Base-by-base conservation (phyloP, 768 basidiomycete species). In the Holtermanniella nyarrowii region DNA sequence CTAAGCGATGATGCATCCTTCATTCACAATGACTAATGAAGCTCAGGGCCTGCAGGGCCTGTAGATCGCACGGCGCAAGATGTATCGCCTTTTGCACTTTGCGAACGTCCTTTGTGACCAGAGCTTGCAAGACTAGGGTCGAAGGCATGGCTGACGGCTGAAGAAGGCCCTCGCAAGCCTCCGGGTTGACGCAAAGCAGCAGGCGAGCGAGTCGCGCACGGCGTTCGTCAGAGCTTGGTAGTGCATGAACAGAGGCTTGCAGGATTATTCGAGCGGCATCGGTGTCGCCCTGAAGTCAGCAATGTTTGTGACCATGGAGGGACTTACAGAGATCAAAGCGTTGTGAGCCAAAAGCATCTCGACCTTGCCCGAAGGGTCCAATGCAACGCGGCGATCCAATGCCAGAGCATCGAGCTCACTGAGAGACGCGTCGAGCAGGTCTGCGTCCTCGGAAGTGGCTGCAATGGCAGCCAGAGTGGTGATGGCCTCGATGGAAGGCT, bases 381-480 rank as follows among this genome's bases (percentile, higher is more conserved):
- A 77, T 37, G 76, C 70, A 43, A 76, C 75, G 49, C 83, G 76
- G 56, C 79, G 76, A 53, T 88, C 82, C 16, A 82, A 63, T 0
- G 88, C 79, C 21, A 89, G 74, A 0, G 79, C 74, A 18, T 83
- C 75, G 16, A 93, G 78, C 66, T 95, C 89, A 0, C 85, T 82
- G 12, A 91, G 73, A 0, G 88, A 85, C 1, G 89, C 90, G 66
- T 91, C 87, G 22, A 90, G 77, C 18, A 95, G 77, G 27, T 77
- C 78, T 26, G 84, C 82, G 60, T 93, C 89, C 26, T 53, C 53
- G 5, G 62, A 65, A 14, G 90, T 72, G 50, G 89, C 81, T 11
- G 87, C 89, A 80, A 95, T 88, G n/a, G 85, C 85, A 0, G 86
- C 85, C 1, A 96, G 78, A 0, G 82, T 78, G 43, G 84, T 86